Percentiles rank a stretch among this genome's conserved stretches.
These are phyloP conservation scores for Lomentospora prolificans DNA, from an alignment of 2,329 filamentous ascomycete species.

Conservation along the genomic window DNA sequence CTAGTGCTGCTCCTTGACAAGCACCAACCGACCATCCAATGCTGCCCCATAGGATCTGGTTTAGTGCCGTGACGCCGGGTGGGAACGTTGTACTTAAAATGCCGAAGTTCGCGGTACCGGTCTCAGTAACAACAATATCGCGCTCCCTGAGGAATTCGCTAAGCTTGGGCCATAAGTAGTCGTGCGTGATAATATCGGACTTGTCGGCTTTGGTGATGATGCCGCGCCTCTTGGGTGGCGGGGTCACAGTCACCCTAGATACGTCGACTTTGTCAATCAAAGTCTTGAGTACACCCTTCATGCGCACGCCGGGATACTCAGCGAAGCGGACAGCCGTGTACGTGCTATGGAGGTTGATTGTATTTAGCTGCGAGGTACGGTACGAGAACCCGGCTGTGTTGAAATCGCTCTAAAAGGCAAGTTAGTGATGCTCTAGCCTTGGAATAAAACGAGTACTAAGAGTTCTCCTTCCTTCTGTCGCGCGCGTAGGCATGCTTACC, in stretches of 20 bases:
- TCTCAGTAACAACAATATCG: slow-evolving; percentile 79
- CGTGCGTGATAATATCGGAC: slow-evolving; percentile 48
- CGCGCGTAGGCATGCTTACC: slow-evolving; percentile 14
- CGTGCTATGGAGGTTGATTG: slow-evolving; percentile 72
- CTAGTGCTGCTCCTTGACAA: slow-evolving; percentile 59
- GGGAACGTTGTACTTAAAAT: slow-evolving; percentile 82
- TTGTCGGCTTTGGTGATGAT: slow-evolving; percentile 1
- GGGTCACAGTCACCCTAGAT: slow-evolving; percentile 39
- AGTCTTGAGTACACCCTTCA: slow-evolving; percentile 68
- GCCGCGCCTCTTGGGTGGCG: not conserved
- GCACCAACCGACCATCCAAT: slow-evolving; percentile 53
- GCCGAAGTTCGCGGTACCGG: slow-evolving; percentile 80
- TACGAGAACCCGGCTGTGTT: slow-evolving; percentile 80
- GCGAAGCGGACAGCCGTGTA: slow-evolving; percentile 67
- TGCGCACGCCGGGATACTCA: slow-evolving; percentile 66
- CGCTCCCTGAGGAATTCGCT: slow-evolving; percentile 61
- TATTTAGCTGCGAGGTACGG: slow-evolving; percentile 63
- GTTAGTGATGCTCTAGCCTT: no score
- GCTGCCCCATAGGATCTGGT: slow-evolving; percentile 65
- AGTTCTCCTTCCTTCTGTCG: not conserved
- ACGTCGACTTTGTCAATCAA: slow-evolving; percentile 51
- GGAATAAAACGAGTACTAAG: not conserved
- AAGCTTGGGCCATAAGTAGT: slow-evolving; percentile 68
- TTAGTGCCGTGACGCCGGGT: slow-evolving; percentile 64
- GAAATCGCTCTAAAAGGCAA: slow-evolving; percentile 59